Percentiles rank a stretch among this genome's conserved stretches.
These are phyloP conservation scores for Blastobotrys petasosporus DNA, from an alignment of 1,139 yeast species.

Conservation along the genomic window DNA sequence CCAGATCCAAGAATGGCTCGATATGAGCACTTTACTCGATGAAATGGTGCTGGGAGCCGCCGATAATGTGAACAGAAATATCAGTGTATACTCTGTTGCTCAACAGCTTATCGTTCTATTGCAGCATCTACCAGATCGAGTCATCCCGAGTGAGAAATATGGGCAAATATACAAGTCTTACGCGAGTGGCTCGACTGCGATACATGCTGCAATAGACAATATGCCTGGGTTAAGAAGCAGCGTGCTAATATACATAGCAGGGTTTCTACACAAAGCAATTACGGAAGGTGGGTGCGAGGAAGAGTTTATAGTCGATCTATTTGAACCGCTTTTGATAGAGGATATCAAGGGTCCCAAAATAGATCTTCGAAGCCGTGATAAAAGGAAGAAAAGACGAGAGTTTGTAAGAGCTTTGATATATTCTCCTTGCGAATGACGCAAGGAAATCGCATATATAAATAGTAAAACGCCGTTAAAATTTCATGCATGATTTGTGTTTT, in stretches of 20 bases:
- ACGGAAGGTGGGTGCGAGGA: conserved; percentile 25
- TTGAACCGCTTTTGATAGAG: conserved; percentile 30
- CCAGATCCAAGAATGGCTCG: conserved; percentile 35
- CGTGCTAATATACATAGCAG: conserved; percentile 36
- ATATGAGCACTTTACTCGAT: conserved; percentile 32
- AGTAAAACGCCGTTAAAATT: background rate
- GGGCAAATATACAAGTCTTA: conserved; percentile 18
- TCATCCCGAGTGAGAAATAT: conserved; percentile 36
- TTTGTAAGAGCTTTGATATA: conserved; percentile 21
- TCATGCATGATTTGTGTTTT: background rate
- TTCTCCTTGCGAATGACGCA: background rate
- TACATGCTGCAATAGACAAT: conserved; percentile 32
- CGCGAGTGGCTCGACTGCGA: conserved; percentile 25
- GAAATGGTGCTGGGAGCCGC: conserved; percentile 29
- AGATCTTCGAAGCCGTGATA: conserved; percentile 10
- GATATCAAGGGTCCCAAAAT: conserved; percentile 24
- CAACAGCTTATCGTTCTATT: conserved; percentile 33
- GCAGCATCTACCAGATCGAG: conserved; percentile 37
- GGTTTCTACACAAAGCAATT: conserved; percentile 34
- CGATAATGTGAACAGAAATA: conserved; percentile 19
- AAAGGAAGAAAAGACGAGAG: conserved; percentile 18
- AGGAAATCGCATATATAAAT: background rate
- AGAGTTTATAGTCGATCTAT: conserved; percentile 21
- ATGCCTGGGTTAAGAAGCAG: conserved; percentile 39
- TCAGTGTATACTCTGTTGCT: conserved; percentile 32